A percentile compares a stretch with the other conserved stretches of the same genome.
Evolutionary conservation across 1,139 yeast species (phyloP).

Genomic region (Zygosaccharomyces pseudobailii): DNA sequence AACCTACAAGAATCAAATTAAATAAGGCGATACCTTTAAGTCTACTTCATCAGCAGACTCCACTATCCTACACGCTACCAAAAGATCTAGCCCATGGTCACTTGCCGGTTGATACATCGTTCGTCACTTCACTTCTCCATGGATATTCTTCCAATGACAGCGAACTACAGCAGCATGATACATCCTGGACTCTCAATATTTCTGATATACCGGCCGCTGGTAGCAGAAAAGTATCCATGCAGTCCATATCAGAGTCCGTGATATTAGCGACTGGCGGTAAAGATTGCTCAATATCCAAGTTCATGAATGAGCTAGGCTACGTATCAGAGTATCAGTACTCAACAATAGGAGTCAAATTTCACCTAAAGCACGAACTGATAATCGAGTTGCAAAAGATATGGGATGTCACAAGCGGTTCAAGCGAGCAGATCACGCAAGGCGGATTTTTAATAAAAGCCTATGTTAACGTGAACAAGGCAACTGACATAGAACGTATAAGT

Average conservation of each 20-base stretch:
- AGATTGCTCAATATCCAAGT: conserved; percentile 36
- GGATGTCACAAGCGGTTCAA: conserved; percentile 19
- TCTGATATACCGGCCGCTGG: conserved; percentile 89
- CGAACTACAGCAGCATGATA: background rate
- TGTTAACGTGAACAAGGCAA: conserved; percentile 63
- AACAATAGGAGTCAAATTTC: conserved; percentile 41
- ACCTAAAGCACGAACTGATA: conserved; percentile 60
- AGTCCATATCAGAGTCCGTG: conserved; percentile 65
- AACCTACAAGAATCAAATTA: conserved; percentile 29
- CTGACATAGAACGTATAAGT: conserved; percentile 70
- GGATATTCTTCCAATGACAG: conserved; percentile 3
- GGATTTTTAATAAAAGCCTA: conserved; percentile 52
- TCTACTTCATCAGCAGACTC: conserved; percentile 1
- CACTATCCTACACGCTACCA: conserved; percentile 12
- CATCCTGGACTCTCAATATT: conserved; percentile 60
- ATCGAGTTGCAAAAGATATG: conserved; percentile 41
- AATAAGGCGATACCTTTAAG: conserved; percentile 24
- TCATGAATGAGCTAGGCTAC: conserved; percentile 69
- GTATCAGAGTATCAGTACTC: conserved; percentile 52
- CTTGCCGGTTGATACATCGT: conserved; percentile 9
- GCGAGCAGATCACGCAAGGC: conserved; percentile 33
- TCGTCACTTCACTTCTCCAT: conserved; percentile 3
- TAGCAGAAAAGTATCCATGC: conserved; percentile 53
- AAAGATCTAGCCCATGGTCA: conserved; percentile 9
- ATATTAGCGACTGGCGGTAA: conserved; percentile 36